A percentile compares a stretch with the other conserved stretches of the same genome.
phyloP scores from a whole-genome alignment of 2,329 filamentous ascomycete species.

The Penicillium sp. region DNA sequence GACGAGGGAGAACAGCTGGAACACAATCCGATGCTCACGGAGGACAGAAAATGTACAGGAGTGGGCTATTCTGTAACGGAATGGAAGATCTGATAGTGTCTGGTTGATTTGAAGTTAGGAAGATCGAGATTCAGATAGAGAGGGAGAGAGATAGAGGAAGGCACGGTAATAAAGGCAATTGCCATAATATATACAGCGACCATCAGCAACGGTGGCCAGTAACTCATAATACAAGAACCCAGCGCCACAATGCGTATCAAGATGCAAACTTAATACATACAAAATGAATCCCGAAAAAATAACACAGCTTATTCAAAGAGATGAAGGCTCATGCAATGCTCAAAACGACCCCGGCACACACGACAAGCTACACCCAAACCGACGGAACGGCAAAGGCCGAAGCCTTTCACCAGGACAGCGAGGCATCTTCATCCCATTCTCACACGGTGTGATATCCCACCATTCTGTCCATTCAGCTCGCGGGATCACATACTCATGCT shows the following conservation, averaged over 20 bases:
- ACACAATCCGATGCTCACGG: too few species aligned
- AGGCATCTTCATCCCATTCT: constrained; percentile 38
- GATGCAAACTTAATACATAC: background rate
- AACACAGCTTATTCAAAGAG: background rate
- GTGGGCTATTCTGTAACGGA: too few species aligned
- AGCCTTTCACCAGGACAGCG: constrained; percentile 32
- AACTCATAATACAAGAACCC: background rate
- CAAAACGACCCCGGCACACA: constrained; percentile 31
- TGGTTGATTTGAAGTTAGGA: too few species aligned
- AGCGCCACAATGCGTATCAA: background rate
- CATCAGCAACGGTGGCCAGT: background rate
- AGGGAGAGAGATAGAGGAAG: too few species aligned
- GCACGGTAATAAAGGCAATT: background rate
- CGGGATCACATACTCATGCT: constrained; percentile 41
- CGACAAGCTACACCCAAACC: constrained; percentile 42
- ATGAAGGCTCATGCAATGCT: background rate
- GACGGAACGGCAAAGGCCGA: constrained; percentile 42
- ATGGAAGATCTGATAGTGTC: too few species aligned
- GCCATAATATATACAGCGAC: background rate
- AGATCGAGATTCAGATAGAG: too few species aligned
- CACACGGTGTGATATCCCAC: constrained; percentile 44
- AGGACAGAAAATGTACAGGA: too few species aligned
- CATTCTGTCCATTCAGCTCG: constrained; percentile 48
- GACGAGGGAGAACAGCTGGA: too few species aligned
- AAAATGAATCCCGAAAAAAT: background rate